Conservation (phyloP, 768 basidiomycete genomes). For the Strobilomyces echinocephalus region DNA sequence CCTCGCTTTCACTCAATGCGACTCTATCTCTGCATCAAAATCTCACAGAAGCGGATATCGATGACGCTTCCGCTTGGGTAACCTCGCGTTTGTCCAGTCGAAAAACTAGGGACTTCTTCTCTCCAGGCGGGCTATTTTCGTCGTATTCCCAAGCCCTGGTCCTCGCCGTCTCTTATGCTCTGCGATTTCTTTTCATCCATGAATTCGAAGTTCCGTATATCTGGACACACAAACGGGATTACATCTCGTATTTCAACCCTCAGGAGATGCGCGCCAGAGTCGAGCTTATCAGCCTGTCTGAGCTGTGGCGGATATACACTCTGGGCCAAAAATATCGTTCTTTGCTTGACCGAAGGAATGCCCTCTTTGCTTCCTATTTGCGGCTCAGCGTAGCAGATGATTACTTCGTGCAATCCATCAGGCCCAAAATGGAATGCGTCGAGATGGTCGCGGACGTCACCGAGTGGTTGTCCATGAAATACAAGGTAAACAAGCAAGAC, state of each 20-base stretch:
- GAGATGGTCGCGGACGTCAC: conserved; percentile 88
- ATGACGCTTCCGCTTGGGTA: conserved; percentile 85
- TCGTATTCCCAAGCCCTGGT: conserved; percentile 66
- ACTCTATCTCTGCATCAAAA: conserved; percentile 56
- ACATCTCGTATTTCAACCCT: conserved; percentile 78
- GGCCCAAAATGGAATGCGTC: conserved; percentile 66
- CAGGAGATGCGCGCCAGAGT: conserved; percentile 54
- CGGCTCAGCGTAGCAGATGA: conserved; percentile 66
- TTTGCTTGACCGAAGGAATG: conserved; percentile 66
- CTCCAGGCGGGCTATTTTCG: conserved; percentile 53
- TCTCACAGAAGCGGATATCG: conserved; percentile 68
- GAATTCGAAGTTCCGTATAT: conserved; percentile 94
- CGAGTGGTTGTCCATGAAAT: conserved; percentile 86
- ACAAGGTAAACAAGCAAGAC: conserved; percentile 67
- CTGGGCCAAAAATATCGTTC: conserved; percentile 90
- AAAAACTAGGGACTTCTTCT: conserved; percentile 72
- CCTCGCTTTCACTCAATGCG: conserved; percentile 68
- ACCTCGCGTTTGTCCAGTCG: conserved; percentile 67
- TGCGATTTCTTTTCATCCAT: conserved; percentile 80
- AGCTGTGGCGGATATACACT: conserved; percentile 89
- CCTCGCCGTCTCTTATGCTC: conserved; percentile 70
- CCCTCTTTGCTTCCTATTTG: conserved; percentile 58
- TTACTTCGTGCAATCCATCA: conserved; percentile 71
- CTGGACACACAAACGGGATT: conserved; percentile 90
- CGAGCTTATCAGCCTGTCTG: conserved; percentile 70